Evolutionary conservation across 2,329 filamentous ascomycete genomes (phyloP).

Genomic region (Hypoxylon sp.): DNA sequence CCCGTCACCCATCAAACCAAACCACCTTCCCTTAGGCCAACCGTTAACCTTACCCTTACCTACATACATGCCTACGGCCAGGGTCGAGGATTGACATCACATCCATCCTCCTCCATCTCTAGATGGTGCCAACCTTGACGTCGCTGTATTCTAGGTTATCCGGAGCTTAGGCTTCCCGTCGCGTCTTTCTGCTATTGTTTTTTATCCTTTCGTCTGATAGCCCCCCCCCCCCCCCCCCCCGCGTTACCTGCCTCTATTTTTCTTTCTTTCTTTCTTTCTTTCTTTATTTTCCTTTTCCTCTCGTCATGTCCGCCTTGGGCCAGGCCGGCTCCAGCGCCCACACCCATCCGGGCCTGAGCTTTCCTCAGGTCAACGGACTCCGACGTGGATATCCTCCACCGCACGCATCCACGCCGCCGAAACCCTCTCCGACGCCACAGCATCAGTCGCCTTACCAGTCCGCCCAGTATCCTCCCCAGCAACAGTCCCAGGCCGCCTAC

Average conservation of each 20-base stretch:
- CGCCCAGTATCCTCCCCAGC: conserved; percentile 62
- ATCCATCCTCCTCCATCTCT: conserved; percentile 40
- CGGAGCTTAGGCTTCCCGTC: conserved; percentile 33
- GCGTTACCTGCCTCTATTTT: conserved; percentile 25
- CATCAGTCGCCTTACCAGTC: conserved; percentile 64
- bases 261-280: conserved; percentile 25
- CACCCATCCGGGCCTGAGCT: conserved; percentile 61
- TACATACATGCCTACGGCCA: conserved; percentile 42
- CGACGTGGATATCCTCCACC: conserved; percentile 58
- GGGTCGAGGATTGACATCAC: conserved; percentile 47
- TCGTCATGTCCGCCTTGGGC: conserved; percentile 58
- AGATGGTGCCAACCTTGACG: conserved; percentile 34
- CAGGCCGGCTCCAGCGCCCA: conserved; percentile 56
- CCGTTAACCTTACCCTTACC: conserved; percentile 23
- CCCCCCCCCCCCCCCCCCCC: no score
- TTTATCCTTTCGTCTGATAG: no score
- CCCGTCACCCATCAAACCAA: no score
- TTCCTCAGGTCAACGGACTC: conserved; percentile 58
- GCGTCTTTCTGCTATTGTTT: conserved; percentile 29
- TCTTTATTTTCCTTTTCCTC: conserved; percentile 26
- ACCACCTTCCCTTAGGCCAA: conserved; percentile 31
- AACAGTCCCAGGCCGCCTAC: conserved; percentile 57
- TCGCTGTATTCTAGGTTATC: conserved; percentile 36
- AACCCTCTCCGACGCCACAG: conserved; percentile 61
- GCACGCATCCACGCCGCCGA: conserved; percentile 60